Percentiles rank a stretch among this genome's conserved stretches.
These are phyloP conservation scores for Fusarium albosuccineum DNA, from an alignment of 2,329 filamentous ascomycete genomes.

Conservation along the genomic window DNA sequence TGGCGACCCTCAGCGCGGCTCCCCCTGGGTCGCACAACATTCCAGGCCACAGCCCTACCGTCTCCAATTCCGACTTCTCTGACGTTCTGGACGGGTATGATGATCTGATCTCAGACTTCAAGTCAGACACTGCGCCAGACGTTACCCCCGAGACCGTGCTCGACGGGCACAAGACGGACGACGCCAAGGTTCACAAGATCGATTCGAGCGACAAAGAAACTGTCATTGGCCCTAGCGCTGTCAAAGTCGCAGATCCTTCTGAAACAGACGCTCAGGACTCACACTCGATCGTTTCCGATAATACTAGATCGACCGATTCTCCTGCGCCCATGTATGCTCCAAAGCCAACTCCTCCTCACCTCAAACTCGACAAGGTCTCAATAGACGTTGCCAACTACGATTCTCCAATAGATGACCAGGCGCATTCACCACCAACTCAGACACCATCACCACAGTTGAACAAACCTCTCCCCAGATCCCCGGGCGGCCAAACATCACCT, in stretches of 20 bases:
- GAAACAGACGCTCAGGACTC: slow-evolving; percentile 48
- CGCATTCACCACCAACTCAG: slow-evolving; percentile 47
- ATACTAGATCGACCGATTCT: slow-evolving; percentile 55
- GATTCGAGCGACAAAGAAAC: slow-evolving; percentile 42
- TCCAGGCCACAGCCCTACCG: slow-evolving; percentile 58
- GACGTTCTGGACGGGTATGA: slow-evolving; percentile 60
- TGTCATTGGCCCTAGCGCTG: slow-evolving; percentile 15
- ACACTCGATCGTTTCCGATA: slow-evolving; percentile 46
- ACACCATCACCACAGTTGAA: slow-evolving; percentile 58
- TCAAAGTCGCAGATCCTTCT: slow-evolving; percentile 22
- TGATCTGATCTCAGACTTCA: slow-evolving; percentile 56
- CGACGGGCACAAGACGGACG: slow-evolving; percentile 44
- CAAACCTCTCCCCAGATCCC: slow-evolving; percentile 68
- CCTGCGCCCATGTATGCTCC: slow-evolving; percentile 63
- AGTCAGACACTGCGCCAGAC: slow-evolving; percentile 46
- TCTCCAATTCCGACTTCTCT: slow-evolving; percentile 58
- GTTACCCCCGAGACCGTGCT: slow-evolving; percentile 43
- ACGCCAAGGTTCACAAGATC: slow-evolving; percentile 41
- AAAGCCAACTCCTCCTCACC: slow-evolving; percentile 65
- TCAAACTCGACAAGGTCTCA: slow-evolving; percentile 62
- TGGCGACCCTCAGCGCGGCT: slow-evolving; percentile 41
- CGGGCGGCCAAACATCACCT: slow-evolving; percentile 59
- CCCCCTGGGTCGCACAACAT: slow-evolving; percentile 53
- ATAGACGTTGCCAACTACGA: slow-evolving; percentile 46
- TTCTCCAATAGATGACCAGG: slow-evolving; percentile 37